A percentile compares a stretch with the other conserved stretches of the same genome.
Evolutionary conservation across 2,329 filamentous ascomycete species (phyloP).

Genomic region (Arthrobotrys iridis): DNA sequence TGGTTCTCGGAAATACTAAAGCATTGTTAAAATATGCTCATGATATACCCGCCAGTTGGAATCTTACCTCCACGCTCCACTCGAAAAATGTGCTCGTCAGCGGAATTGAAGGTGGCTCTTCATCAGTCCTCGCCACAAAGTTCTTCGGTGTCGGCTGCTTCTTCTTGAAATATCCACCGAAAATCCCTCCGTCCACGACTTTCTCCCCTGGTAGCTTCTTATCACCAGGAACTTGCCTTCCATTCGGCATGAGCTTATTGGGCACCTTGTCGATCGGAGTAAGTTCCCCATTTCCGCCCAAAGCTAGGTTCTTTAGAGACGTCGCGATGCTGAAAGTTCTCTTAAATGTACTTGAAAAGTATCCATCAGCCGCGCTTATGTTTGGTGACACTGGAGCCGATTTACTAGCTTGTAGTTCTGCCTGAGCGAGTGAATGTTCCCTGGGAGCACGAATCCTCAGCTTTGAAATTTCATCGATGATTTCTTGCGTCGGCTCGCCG

Average conservation of each 20-base stretch:
- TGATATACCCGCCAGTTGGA: too few relatives aligned
- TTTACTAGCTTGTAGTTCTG: slow-evolving; percentile 60
- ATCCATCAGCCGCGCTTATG: slow-evolving; percentile 68
- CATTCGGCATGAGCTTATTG: slow-evolving; percentile 38
- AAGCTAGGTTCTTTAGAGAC: slow-evolving; percentile 71
- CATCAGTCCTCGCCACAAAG: slow-evolving; percentile 72
- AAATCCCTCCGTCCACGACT: slow-evolving; percentile 59
- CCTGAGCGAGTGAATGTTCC: slow-evolving; percentile 58
- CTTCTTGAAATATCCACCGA: slow-evolving; percentile 62
- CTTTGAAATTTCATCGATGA: slow-evolving; percentile 77
- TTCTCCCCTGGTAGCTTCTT: slow-evolving; percentile 58
- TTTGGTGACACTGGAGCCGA: slow-evolving; percentile 64
- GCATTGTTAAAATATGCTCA: slow-evolving; percentile 56
- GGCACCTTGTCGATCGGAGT: slow-evolving; percentile 59
- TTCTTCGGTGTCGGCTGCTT: slow-evolving; percentile 81
- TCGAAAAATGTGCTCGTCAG: slow-evolving; percentile 85
- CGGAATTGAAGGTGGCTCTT: slow-evolving; percentile 73
- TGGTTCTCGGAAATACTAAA: slow-evolving; percentile 89
- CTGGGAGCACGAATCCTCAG: slow-evolving; percentile 60
- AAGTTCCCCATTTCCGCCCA: slow-evolving; percentile 63
- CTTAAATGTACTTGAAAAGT: slow-evolving; percentile 70
- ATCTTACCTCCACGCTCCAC: slow-evolving; percentile 82
- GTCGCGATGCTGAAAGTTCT: slow-evolving; percentile 73
- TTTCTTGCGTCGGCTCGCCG: slow-evolving; percentile 73
- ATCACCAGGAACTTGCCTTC: slow-evolving; percentile 44